phyloP scores from a whole-genome alignment of 129 eudicot genomes.

The Silybum marianum region DNA sequence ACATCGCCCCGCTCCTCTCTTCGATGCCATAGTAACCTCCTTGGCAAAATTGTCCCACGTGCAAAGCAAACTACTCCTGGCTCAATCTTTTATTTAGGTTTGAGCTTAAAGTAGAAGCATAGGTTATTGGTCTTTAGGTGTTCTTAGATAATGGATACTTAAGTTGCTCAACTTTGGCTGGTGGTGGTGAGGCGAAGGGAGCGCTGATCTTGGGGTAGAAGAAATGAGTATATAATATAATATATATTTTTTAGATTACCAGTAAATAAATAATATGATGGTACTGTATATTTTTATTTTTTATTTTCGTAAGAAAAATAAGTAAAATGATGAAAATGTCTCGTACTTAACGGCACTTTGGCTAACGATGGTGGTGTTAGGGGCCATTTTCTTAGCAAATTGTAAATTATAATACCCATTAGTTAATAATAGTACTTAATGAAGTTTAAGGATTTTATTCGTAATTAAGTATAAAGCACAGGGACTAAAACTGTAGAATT shows the following conservation, averaged over 20 bases:
- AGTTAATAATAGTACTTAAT: neutral
- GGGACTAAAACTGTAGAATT: neutral
- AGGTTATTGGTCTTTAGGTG: constrained; percentile 1
- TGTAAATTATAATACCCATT: neutral
- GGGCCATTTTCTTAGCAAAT: neutral
- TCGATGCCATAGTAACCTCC: neutral
- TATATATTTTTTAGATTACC: neutral
- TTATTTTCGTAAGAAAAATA: neutral
- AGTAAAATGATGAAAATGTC: neutral
- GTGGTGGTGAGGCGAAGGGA: neutral
- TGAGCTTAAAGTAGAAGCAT: constrained; percentile 21
- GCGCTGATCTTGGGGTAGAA: neutral
- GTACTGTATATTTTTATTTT: no score
- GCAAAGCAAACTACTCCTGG: constrained; percentile 70
- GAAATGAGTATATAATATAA: neutral
- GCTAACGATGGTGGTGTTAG: neutral
- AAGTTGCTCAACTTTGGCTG: neutral
- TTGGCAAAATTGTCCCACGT: constrained; percentile 65
- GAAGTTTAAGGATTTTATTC: neutral
- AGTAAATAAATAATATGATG: no score
- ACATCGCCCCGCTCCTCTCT: no score
- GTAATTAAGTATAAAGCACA: neutral
- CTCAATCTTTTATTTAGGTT: constrained; percentile 47
- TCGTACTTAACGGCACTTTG: no score
- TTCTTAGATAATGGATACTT: constrained; percentile 33